A percentile compares a stretch with the other conserved stretches of the same genome.
Evolutionary conservation across 2,329 filamentous ascomycete species (phyloP).

Genomic region (Curvularia hawaiiensis): DNA sequence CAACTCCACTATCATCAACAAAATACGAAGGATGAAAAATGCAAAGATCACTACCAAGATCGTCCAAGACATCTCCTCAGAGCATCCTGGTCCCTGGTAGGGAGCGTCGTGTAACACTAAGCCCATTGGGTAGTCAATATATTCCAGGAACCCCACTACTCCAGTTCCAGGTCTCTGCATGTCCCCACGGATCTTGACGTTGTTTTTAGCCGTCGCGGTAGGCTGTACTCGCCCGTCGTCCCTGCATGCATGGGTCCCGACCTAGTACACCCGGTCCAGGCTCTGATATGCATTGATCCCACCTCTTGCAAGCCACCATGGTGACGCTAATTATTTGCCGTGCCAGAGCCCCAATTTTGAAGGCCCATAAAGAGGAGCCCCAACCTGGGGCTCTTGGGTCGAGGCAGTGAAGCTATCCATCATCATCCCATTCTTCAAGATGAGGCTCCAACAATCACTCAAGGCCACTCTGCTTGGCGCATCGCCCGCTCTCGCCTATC

Average conservation of each 20-base stretch:
- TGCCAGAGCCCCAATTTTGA: background rate
- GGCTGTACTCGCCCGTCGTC: background rate
- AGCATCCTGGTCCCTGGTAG: background rate
- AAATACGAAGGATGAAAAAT: background rate
- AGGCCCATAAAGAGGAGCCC: background rate
- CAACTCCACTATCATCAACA: background rate
- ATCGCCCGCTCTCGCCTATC: slow-evolving; percentile 13
- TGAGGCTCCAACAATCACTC: slow-evolving; percentile 24
- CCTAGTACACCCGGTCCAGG: background rate
- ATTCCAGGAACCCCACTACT: background rate
- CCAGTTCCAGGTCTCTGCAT: background rate
- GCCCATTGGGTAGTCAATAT: background rate
- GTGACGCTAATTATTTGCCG: slow-evolving; percentile 1
- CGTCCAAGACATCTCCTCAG: background rate
- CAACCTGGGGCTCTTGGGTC: background rate
- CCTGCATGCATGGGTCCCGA: slow-evolving; percentile 2
- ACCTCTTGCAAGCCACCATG: background rate
- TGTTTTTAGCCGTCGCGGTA: background rate
- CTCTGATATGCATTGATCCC: slow-evolving; percentile 4
- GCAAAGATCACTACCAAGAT: background rate
- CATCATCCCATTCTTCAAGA: slow-evolving; percentile 12
- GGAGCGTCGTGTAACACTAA: background rate
- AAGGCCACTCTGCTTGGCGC: slow-evolving; percentile 21
- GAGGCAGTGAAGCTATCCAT: background rate
- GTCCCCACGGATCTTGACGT: background rate